Evolutionary conservation across 306 rosid genomes (phyloP).

Genomic region (Styphnolobium japonicum): DNA sequence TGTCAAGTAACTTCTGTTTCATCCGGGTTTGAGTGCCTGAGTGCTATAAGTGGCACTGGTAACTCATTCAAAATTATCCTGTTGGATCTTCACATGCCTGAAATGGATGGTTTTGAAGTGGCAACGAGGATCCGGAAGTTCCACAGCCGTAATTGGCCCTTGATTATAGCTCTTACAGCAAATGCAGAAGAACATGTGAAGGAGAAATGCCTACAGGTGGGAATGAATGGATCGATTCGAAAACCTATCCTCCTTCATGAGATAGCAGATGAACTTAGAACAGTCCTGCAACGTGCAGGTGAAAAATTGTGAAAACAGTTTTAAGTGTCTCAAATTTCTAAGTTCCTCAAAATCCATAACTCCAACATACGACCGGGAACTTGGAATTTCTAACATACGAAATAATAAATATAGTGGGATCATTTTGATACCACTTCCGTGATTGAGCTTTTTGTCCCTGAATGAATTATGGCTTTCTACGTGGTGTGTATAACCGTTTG

Average conservation of each 20-base stretch:
- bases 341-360: neutral
- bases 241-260: conserved; percentile 69
- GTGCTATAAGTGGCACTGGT: conserved; percentile 40
- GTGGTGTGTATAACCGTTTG: neutral
- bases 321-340: neutral
- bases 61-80: conserved; percentile 48
- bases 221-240: conserved; percentile 75
- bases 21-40: conserved; percentile 70
- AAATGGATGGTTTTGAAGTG: conserved; percentile 79
- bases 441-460: neutral
- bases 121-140: conserved; percentile 61
- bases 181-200: conserved; percentile 64
- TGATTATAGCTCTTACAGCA: conserved; percentile 65
- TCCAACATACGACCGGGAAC: neutral
- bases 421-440: conserved; percentile 16
- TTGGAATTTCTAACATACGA: conserved; percentile 4
- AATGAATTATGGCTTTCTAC: neutral
- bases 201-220: conserved; percentile 67
- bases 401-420: conserved; percentile 20
- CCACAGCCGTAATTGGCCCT: conserved; percentile 57
- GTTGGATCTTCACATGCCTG: conserved; percentile 85
- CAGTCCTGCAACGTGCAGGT: conserved; percentile 52
- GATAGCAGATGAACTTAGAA: conserved; percentile 60
- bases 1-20: conserved; percentile 69
- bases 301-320: conserved; percentile 40